Percentiles rank a stretch among this genome's conserved stretches.
phyloP scores from a whole-genome alignment of 768 basidiomycete genomes.

The Mrakia hoshinonis region DNA sequence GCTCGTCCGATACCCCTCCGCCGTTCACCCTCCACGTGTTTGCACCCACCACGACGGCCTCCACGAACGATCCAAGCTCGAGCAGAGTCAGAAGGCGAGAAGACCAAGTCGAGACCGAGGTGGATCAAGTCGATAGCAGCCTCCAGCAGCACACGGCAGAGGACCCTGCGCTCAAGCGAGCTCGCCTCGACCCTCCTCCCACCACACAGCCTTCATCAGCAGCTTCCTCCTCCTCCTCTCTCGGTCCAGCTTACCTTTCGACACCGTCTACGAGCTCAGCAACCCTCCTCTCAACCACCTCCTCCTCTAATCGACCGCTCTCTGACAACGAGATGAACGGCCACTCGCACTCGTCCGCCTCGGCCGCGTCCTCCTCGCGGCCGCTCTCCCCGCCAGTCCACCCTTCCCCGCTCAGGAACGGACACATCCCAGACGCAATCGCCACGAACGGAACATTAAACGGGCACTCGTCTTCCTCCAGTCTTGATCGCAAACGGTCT shows the following conservation, averaged over 20 bases:
- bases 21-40: no score
- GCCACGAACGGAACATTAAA: neutral
- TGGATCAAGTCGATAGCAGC: neutral
- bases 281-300: neutral
- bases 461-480: neutral
- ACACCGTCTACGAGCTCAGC: neutral
- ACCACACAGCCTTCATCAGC: neutral
- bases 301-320: neutral
- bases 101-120: neutral
- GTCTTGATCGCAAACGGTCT: neutral
- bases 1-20: neutral
- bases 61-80: neutral
- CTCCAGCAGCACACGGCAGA: no score
- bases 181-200: neutral
- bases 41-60: neutral
- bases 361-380: neutral
- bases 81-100: neutral
- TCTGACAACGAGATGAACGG: slow-evolving; percentile 1
- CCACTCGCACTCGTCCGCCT: neutral
- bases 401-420: slow-evolving; percentile 15
- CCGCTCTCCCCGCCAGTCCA: neutral
- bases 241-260: neutral
- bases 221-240: neutral
- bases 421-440: neutral
- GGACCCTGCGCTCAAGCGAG: neutral